Percentiles rank a stretch among this genome's conserved stretches.
These are phyloP conservation scores for Roridomyces roridus DNA, from an alignment of 768 basidiomycete genomes.

Conservation along the genomic window DNA sequence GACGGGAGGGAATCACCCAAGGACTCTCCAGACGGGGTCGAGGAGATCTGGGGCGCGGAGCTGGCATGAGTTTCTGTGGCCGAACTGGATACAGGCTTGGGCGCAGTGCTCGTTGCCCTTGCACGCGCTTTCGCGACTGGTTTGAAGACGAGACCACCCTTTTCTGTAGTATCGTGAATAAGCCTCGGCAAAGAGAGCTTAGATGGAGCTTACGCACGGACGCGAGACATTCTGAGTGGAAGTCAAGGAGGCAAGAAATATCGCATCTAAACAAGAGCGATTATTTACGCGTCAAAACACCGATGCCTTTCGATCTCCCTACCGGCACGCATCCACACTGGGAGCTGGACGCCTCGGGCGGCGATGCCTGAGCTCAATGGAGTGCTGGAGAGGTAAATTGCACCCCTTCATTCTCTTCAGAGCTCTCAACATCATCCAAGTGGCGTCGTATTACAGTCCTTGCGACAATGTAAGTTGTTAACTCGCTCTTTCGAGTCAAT, in stretches of 20 bases:
- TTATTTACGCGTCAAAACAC: background rate
- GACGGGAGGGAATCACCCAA: background rate
- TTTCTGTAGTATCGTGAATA: slow-evolving; percentile 52
- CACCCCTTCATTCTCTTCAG: background rate
- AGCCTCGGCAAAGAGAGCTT: background rate
- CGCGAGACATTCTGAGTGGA: slow-evolving; percentile 50
- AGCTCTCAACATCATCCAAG: slow-evolving; percentile 40
- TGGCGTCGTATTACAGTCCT: slow-evolving; percentile 65
- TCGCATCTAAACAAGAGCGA: background rate
- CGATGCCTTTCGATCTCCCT: slow-evolving; percentile 48
- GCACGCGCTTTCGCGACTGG: slow-evolving; percentile 66
- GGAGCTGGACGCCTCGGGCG: slow-evolving; percentile 58
- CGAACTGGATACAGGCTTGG: slow-evolving; percentile 16
- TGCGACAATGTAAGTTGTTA: slow-evolving; percentile 66
- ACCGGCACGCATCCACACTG: slow-evolving; percentile 63
- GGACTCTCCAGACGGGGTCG: too few relatives aligned
- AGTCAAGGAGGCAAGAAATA: slow-evolving; percentile 12
- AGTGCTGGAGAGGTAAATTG: slow-evolving; percentile 61
- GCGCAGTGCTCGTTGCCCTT: slow-evolving; percentile 38
- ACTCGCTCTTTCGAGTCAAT: slow-evolving; percentile 12
- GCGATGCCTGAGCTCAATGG: slow-evolving; percentile 51
- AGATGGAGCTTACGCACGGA: slow-evolving; percentile 48
- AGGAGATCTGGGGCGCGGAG: too few relatives aligned
- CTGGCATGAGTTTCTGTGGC: background rate
- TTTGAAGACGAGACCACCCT: slow-evolving; percentile 72